These are phyloP conservation scores for Rhodotorula sp. DNA, from an alignment of 1,284 basidiomycete genomes.

Conservation along the genomic window DNA sequence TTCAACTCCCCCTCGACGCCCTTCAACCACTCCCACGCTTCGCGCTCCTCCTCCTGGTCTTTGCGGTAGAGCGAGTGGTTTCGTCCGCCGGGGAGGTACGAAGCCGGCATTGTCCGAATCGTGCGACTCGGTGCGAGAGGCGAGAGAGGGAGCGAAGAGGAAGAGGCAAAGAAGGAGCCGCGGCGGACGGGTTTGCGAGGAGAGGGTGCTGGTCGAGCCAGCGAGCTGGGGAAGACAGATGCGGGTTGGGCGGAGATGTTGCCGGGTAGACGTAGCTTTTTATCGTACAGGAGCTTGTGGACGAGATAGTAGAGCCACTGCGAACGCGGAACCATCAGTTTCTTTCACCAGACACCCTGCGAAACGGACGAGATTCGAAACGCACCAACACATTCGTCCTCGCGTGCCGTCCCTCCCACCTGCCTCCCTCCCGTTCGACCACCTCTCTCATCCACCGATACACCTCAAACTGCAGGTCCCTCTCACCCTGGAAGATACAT, in stretches of 20 bases:
- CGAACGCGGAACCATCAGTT: slow-evolving; percentile 1
- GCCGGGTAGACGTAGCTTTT: slow-evolving; percentile 55
- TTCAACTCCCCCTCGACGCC: background rate
- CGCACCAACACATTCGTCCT: slow-evolving; percentile 84
- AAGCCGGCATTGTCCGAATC: no score
- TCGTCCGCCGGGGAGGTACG: no score
- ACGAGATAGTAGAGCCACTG: slow-evolving; percentile 82
- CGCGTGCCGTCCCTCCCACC: slow-evolving; percentile 73
- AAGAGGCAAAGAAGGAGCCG: background rate
- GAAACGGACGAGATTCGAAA: slow-evolving; percentile 8
- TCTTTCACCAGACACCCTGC: fast-evolving
- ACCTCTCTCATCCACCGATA: slow-evolving; percentile 80
- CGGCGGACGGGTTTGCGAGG: slow-evolving; percentile 2
- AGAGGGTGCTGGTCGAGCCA: slow-evolving; percentile 1
- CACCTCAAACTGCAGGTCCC: slow-evolving; percentile 91
- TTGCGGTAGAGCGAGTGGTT: background rate
- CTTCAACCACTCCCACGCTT: background rate
- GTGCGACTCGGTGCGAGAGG: background rate
- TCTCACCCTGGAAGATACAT: slow-evolving; percentile 47
- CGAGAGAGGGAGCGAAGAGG: background rate
- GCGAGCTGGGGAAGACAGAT: background rate
- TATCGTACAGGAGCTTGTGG: slow-evolving; percentile 66
- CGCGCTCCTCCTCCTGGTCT: background rate
- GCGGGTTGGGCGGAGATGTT: no score
- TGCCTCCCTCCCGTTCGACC: slow-evolving; percentile 51